Evolutionary conservation across 2,329 filamentous ascomycete species (phyloP).

Genomic region (Neocucurbitaria cava): DNA sequence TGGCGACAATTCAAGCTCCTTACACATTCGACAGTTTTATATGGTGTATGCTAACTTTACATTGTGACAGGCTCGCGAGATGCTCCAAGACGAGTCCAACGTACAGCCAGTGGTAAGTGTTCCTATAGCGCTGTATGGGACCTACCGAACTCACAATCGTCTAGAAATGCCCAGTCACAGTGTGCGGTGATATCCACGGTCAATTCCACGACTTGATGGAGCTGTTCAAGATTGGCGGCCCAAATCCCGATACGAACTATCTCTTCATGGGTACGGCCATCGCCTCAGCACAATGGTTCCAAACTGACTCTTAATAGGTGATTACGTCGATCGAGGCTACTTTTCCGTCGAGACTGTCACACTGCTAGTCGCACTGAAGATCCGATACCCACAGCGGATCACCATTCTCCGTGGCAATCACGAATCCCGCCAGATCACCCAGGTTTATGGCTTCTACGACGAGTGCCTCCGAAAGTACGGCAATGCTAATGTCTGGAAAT

Average conservation of each 20-base stretch:
- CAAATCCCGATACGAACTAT: conserved; percentile 98
- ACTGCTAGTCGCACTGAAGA: conserved; percentile 94
- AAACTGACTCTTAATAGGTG: conserved; percentile 65
- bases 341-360: conserved; percentile 99
- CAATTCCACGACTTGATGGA: conserved; percentile 99
- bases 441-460: conserved; percentile 81
- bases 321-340: conserved; percentile 98
- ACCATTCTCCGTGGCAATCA: conserved; percentile 96
- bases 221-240: conserved; percentile 97
- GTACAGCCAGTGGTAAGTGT: conserved; percentile 92
- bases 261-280: conserved; percentile 84
- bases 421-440: conserved; percentile 78
- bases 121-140: background rate
- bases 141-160: conserved; percentile 21
- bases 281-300: background rate
- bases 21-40: background rate
- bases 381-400: conserved; percentile 96
- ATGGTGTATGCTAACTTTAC: conserved; percentile 19
- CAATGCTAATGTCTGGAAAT: conserved; percentile 80
- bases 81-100: conserved; percentile 96
- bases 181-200: conserved; percentile 98
- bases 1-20: conserved; percentile 2
- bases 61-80: conserved; percentile 79
- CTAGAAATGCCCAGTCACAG: conserved; percentile 93
- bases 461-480: conserved; percentile 80